These are phyloP conservation scores for Jimgerdemannia lactiflua DNA, from an alignment of 192 early-diverging fungal species.

Conservation along the genomic window DNA sequence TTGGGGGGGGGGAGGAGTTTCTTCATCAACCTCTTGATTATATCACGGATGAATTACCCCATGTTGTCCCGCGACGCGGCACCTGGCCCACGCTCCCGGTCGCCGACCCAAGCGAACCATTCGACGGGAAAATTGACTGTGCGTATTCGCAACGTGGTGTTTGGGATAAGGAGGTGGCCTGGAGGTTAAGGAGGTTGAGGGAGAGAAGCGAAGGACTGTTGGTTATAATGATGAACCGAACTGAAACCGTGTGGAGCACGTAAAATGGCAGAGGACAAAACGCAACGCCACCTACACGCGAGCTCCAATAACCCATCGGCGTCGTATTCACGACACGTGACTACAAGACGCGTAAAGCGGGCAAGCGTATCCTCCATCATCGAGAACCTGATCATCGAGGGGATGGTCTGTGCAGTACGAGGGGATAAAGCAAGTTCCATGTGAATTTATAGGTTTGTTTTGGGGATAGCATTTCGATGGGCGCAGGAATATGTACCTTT, in stretches of 20 bases:
- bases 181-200: neutral
- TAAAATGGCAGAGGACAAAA: neutral
- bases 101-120: neutral
- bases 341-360: neutral
- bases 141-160: neutral
- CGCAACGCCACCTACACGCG: neutral
- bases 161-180: neutral
- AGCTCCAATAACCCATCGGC: neutral
- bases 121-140: neutral
- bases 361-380: neutral
- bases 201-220: too few species aligned
- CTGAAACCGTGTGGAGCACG: neutral
- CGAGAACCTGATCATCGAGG: neutral
- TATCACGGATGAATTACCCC: neutral
- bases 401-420: neutral
- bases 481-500: neutral
- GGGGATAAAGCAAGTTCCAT: too few species aligned
- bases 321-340: neutral
- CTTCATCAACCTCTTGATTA: too few species aligned
- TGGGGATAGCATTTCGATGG: too few species aligned
- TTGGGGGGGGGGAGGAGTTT: too few species aligned
- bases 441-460: too few species aligned
- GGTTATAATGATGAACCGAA: too few species aligned
- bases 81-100: neutral
- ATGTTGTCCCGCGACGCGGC: neutral